phyloP scores from a whole-genome alignment of 2,329 filamentous ascomycete genomes.

The Hirsutella rhossiliensis region DNA sequence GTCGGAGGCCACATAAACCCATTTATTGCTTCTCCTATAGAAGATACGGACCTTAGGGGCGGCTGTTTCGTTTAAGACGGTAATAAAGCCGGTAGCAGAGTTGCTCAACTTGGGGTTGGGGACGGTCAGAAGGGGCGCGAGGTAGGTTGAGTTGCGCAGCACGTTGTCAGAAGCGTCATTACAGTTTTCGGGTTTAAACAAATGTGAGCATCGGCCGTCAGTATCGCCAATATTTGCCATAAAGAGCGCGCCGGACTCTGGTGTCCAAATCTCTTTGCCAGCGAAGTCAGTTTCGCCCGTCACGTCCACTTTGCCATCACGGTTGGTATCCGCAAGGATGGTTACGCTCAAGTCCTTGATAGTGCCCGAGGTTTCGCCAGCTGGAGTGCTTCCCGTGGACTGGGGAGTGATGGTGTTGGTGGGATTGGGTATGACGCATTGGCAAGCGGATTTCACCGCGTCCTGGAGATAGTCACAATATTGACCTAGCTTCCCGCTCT shows the following conservation, averaged over 20 bases:
- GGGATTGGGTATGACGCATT: no score
- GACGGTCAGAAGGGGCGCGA: slow-evolving; percentile 19
- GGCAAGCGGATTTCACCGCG: no score
- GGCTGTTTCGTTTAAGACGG: slow-evolving; percentile 2
- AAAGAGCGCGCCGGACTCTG: slow-evolving; percentile 18
- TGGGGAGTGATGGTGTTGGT: no score
- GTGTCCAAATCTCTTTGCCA: slow-evolving; percentile 13
- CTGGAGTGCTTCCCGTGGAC: no score
- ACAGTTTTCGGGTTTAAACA: slow-evolving; percentile 14
- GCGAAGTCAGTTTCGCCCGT: slow-evolving; percentile 9
- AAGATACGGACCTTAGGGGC: slow-evolving; percentile 17
- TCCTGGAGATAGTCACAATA: no score
- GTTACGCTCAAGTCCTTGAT: no score
- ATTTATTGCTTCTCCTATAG: slow-evolving; percentile 8
- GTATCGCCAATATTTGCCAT: slow-evolving; percentile 23
- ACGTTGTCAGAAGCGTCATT: slow-evolving; percentile 23
- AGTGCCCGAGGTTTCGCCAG: no score
- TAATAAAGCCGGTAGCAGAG: slow-evolving; percentile 8
- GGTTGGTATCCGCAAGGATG: slow-evolving; percentile 22
- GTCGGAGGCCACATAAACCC: slow-evolving; percentile 13
- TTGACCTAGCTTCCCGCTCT: no score
- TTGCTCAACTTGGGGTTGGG: slow-evolving; percentile 10
- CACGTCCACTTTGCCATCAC: slow-evolving; percentile 19
- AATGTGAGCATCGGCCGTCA: slow-evolving; percentile 14
- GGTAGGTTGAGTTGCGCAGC: slow-evolving; percentile 15